phyloP scores from a whole-genome alignment of 2,329 filamentous ascomycete species.

The Alternaria ventricosa region DNA sequence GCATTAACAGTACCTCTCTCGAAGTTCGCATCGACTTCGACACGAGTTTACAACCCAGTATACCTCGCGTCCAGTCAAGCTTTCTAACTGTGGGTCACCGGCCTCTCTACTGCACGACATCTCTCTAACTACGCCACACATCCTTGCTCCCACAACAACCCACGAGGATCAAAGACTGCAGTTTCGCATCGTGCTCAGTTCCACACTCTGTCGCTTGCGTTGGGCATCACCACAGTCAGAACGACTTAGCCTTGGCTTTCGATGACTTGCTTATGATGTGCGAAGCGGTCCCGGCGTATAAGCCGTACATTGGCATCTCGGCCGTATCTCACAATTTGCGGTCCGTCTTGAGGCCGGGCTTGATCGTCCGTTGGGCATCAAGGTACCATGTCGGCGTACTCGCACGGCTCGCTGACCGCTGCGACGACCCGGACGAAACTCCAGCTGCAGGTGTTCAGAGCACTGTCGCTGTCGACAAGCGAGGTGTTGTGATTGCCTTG shows the following conservation, averaged over 20 bases:
- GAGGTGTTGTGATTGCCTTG: background rate
- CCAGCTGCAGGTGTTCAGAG: background rate
- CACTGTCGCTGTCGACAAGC: background rate
- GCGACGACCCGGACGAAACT: background rate
- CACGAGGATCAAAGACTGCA: background rate
- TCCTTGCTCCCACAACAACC: background rate
- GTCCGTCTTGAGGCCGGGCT: conserved; percentile 2
- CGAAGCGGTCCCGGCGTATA: background rate
- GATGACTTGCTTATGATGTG: background rate
- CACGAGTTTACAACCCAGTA: background rate
- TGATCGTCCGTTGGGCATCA: conserved; percentile 5
- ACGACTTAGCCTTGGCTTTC: background rate
- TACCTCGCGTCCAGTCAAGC: background rate
- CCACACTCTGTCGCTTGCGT: conserved; percentile 1
- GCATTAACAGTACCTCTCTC: background rate
- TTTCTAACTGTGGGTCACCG: background rate
- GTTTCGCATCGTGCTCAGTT: background rate
- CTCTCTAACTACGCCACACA: background rate
- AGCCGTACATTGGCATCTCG: background rate
- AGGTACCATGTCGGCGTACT: conserved; percentile 1
- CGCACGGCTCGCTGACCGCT: conserved; percentile 8
- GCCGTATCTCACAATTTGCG: background rate
- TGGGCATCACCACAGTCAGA: conserved; percentile 10
- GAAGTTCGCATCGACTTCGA: background rate
- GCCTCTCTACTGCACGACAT: conserved; percentile 10